These are phyloP conservation scores for Phanerodontia chrysosporium DNA, from an alignment of 768 basidiomycete species.

Conservation along the genomic window DNA sequence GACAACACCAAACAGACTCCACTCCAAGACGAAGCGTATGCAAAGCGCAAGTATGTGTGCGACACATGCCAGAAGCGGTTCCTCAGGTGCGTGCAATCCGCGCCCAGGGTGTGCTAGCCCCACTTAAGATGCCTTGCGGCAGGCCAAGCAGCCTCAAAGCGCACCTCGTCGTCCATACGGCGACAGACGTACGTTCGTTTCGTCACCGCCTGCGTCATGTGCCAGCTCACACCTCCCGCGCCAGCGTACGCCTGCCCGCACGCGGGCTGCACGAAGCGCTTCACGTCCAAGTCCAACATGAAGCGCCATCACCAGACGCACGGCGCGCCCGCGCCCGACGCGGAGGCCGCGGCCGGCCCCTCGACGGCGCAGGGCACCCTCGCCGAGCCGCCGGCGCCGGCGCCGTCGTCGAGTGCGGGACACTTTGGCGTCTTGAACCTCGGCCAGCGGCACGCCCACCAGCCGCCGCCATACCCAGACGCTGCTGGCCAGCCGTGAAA, in stretches of 20 bases:
- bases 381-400: neutral
- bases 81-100: neutral
- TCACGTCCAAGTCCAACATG: neutral
- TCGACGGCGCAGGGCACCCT: neutral
- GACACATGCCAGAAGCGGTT: neutral
- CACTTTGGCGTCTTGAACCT: neutral
- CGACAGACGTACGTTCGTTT: neutral
- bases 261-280: neutral
- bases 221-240: neutral
- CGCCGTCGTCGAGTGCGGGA: neutral
- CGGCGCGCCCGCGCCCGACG: neutral
- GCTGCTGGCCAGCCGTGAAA: neutral
- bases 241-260: neutral
- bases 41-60: slow-evolving; percentile 2
- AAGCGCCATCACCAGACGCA: neutral
- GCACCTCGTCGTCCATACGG: neutral
- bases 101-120: no score
- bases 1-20: neutral
- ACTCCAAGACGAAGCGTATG: neutral
- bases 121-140: no score
- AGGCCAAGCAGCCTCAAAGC: neutral
- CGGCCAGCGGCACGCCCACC: neutral
- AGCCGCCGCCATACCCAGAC: neutral
- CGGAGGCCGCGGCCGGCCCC: neutral
- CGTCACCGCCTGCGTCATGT: neutral